phyloP scores from a whole-genome alignment of 108 stramenopile species.

The Cyclostephanos invisitatus region DNA sequence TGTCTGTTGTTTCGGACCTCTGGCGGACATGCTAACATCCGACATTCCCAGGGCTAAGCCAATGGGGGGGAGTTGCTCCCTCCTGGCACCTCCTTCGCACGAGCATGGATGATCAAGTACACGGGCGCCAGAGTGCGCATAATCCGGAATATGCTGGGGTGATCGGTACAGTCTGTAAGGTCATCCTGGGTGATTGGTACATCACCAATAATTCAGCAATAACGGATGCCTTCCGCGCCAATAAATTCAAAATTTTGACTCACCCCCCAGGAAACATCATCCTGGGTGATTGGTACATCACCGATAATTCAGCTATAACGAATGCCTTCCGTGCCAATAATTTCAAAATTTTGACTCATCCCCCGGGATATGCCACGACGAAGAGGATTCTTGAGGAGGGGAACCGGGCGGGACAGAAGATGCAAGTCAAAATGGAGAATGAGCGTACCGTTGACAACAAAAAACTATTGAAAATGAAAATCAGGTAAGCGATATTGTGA shows the following conservation, averaged over 20 bases:
- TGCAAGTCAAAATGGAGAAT: too few relatives aligned
- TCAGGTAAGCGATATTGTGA: neutral
- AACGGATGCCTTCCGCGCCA: slow-evolving; percentile 1
- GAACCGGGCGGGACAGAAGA: neutral
- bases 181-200: slow-evolving; percentile 18
- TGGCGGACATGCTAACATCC: too few relatives aligned
- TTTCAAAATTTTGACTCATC: slow-evolving; percentile 6
- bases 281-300: slow-evolving; percentile 24
- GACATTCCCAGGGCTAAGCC: too few relatives aligned
- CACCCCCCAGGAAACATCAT: neutral
- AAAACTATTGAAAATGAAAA: neutral
- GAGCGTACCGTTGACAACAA: too few relatives aligned
- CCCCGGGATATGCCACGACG: neutral
- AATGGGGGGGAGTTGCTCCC: neutral
- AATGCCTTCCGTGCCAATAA: slow-evolving; percentile 5
- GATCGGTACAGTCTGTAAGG: neutral
- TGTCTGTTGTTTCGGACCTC: too few relatives aligned
- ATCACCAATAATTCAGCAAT: slow-evolving; percentile 19
- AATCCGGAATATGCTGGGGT: neutral
- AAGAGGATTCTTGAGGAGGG: neutral
- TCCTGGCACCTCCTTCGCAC: neutral
- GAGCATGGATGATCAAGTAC: neutral
- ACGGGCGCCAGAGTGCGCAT: neutral
- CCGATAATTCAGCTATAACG: slow-evolving; percentile 15
- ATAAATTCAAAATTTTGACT: slow-evolving; percentile 4